These are phyloP conservation scores for Aspergillus eucalypticola DNA, from an alignment of 2,329 filamentous ascomycete species.

Conservation along the genomic window DNA sequence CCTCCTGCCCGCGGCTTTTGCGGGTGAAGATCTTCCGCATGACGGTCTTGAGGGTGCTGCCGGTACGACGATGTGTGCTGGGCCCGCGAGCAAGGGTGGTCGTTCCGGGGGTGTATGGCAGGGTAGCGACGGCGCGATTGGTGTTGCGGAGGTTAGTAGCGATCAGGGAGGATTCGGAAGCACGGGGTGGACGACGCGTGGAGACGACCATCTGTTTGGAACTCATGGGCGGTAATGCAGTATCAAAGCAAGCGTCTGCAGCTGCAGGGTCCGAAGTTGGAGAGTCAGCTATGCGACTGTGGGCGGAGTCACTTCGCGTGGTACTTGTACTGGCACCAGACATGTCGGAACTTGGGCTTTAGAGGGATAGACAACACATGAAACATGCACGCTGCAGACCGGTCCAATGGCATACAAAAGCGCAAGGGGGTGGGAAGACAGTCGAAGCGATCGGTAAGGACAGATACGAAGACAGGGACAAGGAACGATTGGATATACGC, in stretches of 20 bases:
- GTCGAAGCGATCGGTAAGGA: neutral
- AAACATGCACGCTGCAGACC: neutral
- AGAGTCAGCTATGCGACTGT: neutral
- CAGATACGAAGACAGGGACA: neutral
- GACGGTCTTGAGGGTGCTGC: constrained; percentile 45
- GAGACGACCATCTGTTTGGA: constrained; percentile 23
- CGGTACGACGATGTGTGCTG: constrained; percentile 39
- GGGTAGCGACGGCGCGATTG: constrained; percentile 14
- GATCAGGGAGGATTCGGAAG: constrained; percentile 21
- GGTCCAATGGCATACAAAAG: neutral
- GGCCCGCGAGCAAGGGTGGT: constrained; percentile 23
- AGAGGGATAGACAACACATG: neutral
- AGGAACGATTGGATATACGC: neutral
- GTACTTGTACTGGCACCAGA: constrained; percentile 11
- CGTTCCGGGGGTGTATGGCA: constrained; percentile 26
- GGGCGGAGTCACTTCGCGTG: constrained; percentile 15
- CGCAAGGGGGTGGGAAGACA: neutral
- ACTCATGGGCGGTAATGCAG: constrained; percentile 33
- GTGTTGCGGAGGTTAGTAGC: constrained; percentile 17
- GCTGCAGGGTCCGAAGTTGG: neutral
- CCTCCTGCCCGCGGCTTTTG: constrained; percentile 33
- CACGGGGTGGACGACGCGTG: constrained; percentile 16
- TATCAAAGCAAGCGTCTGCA: constrained; percentile 24
- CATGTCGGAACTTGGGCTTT: constrained; percentile 3
- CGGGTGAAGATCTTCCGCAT: constrained; percentile 48